Base-by-base conservation (phyloP, 1,284 basidiomycete genomes). In the Pyrrhoderma lamaoense region DNA sequence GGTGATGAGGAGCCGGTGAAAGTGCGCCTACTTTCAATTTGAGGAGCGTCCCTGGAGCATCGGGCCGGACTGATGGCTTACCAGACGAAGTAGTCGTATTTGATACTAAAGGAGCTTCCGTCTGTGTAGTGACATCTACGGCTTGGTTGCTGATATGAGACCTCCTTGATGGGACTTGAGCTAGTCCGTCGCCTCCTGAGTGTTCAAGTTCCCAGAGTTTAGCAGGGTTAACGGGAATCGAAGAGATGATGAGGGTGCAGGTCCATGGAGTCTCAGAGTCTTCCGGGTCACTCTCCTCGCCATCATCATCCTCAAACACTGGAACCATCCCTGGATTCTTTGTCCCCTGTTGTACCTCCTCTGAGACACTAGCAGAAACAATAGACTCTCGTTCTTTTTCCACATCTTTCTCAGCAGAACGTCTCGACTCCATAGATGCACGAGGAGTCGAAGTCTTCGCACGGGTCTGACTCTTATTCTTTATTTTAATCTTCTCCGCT, bases 251-350 rank as follows among this genome's bases (percentile, higher is more conserved):
- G 57, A 89, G 70, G 19, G 77, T 80, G 64, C 94, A 98, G 39
- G 83, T 80, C 94, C 94, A 99, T 0, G 93, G 90, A 23, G 90
- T 93, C 67, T 97, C 94, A 42, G 86, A 90, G 65, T 98, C 94
- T 65, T 98, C 94, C 0, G 93, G 90, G 60, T 97, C 93, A 54
- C 85, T 89, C 47, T 92, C 84, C 16, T 82, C 77, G 1, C 72
- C 82, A 4, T 72, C 73, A 42, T 76, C 77, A 31, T 31, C 66
- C 11, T 67, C 68, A 9, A 65, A 57, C 60, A 13, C 65, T 47
- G 37, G 47, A 11, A 31, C 7, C 11, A 31, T 5, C 53, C 46
- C 57, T 56, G 18, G 58, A 58, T 16, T 27, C 52, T 47, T 52
- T 40, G 50, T 11, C 36, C 52, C 27, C 42, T 23, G 25, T 39